Evolutionary conservation across 1,139 yeast species (phyloP), one percentile per base, ranked within the genome.

Genomic region (Nematodospora anomalae): DNA sequence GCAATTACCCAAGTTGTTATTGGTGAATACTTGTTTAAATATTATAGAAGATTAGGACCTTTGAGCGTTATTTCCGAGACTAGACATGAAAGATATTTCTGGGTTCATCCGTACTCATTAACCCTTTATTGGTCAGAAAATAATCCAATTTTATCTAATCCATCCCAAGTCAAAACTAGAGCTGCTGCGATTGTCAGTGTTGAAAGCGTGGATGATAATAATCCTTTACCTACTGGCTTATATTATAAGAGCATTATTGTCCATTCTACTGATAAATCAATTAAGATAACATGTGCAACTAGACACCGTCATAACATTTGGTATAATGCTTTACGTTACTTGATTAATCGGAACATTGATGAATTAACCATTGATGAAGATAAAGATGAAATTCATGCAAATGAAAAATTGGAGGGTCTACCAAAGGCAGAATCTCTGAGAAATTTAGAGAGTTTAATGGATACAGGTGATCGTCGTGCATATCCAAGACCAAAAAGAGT

Each of bases 31-130:
- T 67, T 89, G 44, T 83, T 76, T 76, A 92, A 92, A 60, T 90
- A 92, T 57, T 87, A 83, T 58, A 80, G 95, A 36, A 77, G 80
- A 43, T 66, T 85, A 41, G 87, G 94, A 9, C 84, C 88, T 11
- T 71, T 87, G 38, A 77, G 84, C 36, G 78, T 88, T 1, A 76
- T 88, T 30, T 77, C 94, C 0, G 92, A 85, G 40, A 77, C 76
- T 35, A 76, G 97, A 42, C 98, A 92, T 55, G 94, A 85, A 55
- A 74, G 97, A 46, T 92, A 80, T 61, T 92, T 92, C 74, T 92
- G 97, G 97, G 80, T 92, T 28, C 96, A 92, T 62, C 98, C 98
- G 6, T 90, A 89, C 58, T 83, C 95, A 3, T 66, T 88, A 64
- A 87, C 96, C 0, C 70, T 92, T 39, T 89, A 88, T 59, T 92